Percentiles rank a stretch among this genome's conserved stretches.
phyloP scores from a whole-genome alignment of 257 asterid genomes.

The Capsicum rhomboideum region DNA sequence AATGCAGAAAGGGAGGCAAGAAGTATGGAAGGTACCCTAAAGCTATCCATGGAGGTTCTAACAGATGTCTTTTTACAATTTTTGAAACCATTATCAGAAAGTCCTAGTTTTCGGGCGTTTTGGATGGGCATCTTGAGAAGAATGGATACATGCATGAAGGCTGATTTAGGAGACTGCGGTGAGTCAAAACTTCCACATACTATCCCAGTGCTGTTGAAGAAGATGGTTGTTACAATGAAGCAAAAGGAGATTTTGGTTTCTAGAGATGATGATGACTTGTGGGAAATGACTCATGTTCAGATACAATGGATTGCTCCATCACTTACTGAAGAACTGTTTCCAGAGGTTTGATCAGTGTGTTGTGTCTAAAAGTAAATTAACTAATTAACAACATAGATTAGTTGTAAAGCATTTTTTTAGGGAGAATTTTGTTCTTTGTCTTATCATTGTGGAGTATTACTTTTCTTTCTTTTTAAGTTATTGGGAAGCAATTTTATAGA shows the following conservation, averaged over 20 bases:
- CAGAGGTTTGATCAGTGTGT: conserved; percentile 20
- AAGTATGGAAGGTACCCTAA: conserved; percentile 83
- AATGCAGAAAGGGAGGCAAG: conserved; percentile 80
- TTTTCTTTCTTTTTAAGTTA: not conserved
- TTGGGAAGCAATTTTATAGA: not conserved
- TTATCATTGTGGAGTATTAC: not conserved
- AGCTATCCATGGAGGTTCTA: conserved; percentile 70
- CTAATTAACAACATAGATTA: not conserved
- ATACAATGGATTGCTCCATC: conserved; percentile 91
- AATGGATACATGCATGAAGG: conserved; percentile 89
- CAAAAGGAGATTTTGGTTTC: conserved; percentile 44
- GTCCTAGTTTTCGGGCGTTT: conserved; percentile 59
- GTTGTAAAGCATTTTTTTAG: not conserved
- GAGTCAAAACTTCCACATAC: conserved; percentile 49
- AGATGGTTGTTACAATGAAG: conserved; percentile 63
- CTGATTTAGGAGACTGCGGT: conserved; percentile 67
- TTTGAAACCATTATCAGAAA: conserved; percentile 63
- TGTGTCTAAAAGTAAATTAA: not conserved
- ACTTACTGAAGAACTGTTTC: conserved; percentile 70
- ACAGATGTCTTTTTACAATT: conserved; percentile 55
- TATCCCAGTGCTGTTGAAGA: conserved; percentile 53
- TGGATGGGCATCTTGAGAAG: conserved; percentile 80
- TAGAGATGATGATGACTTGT: conserved; percentile 62
- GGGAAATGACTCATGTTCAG: conserved; percentile 78
- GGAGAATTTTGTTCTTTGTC: not conserved